Conservation (phyloP, 1,139 yeast genomes). For the Blastobotrys proliferans region DNA sequence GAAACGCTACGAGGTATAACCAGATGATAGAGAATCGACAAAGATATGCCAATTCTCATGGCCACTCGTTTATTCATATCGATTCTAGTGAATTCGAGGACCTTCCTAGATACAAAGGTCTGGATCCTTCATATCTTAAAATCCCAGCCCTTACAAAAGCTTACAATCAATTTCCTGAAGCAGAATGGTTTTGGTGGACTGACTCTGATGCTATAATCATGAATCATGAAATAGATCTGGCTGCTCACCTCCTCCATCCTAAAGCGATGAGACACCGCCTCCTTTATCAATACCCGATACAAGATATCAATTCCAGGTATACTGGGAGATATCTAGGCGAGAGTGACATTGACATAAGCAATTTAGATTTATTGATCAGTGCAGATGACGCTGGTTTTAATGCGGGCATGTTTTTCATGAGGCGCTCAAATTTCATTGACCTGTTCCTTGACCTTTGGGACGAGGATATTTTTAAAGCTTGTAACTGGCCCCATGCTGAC, state of each 20-base stretch:
- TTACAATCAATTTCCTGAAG: slow-evolving; percentile 28
- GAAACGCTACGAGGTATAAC: slow-evolving; percentile 23
- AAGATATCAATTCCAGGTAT: slow-evolving; percentile 20
- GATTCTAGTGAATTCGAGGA: slow-evolving; percentile 24
- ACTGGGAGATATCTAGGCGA: slow-evolving; percentile 18
- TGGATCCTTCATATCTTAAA: slow-evolving; percentile 31
- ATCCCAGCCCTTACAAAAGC: slow-evolving; percentile 31
- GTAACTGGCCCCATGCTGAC: slow-evolving; percentile 1
- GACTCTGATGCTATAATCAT: slow-evolving; percentile 33
- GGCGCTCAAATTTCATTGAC: slow-evolving; percentile 29
- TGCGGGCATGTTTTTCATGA: slow-evolving; percentile 36
- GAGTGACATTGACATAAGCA: slow-evolving; percentile 17
- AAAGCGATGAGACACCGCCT: slow-evolving; percentile 26
- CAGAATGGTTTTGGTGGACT: slow-evolving; percentile 37
- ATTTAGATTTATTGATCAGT: slow-evolving; percentile 26
- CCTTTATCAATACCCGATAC: slow-evolving; percentile 24
- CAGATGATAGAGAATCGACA: slow-evolving; percentile 30
- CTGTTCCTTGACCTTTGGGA: slow-evolving; percentile 16
- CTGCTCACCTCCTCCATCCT: slow-evolving; percentile 30
- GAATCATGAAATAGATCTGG: slow-evolving; percentile 30
- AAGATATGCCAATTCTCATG: slow-evolving; percentile 32
- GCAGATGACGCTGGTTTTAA: slow-evolving; percentile 33
- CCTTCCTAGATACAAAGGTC: slow-evolving; percentile 15
- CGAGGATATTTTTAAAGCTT: slow-evolving; percentile 4
- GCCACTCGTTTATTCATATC: slow-evolving; percentile 30